Evolutionary conservation across 345 rosid species (phyloP), one percentile per base, ranked within the genome.

Genomic region (Eucalyptus dawsonii): DNA sequence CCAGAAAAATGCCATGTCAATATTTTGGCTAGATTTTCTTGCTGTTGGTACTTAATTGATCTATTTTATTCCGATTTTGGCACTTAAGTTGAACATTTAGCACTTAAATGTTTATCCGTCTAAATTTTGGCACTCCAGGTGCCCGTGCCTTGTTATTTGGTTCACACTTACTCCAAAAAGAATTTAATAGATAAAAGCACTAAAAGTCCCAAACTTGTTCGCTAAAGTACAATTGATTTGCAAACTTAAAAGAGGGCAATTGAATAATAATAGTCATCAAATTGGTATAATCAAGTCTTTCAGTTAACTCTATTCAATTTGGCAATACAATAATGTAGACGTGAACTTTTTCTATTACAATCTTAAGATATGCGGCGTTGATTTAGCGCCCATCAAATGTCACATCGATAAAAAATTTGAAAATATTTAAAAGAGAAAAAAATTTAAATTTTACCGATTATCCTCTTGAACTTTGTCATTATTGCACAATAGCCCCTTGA

Each of bases 51-150:
- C 1, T 53, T 8, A 19, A 21, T 1, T 53, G 0, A 53, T 53
- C 2, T 0, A 21, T 53, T 53, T 53, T 53, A 21, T 0, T 53
- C 0, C 2, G 0, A 53, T 53, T 8, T 53, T 53, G 2, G 0
- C 25, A 53, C 58, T 53, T 2, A 53, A 34, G 34, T 51, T 21
- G 0, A 53, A 53, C 58, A 1, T 53, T 0, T 19, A 53, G 4
- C 2, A 21, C 0, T 53, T 53, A 53, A 21, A 1, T 53, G 2
- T 53, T 5, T 2, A 0, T 4, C 0, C 11, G 0, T 53, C 2
- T 0, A 21, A 53, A 8, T 4, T 53, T 53, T 51, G 4, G 4
- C 21, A 51, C 0, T 34, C 34, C 3, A 34, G 34, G 34, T 34
- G 34, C 34, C 34, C 34, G 8, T 51, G 54, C 0, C 54, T 51